Base-by-base conservation (phyloP, 805 yeast species). In the Jamesozyma lodderae region DNA sequence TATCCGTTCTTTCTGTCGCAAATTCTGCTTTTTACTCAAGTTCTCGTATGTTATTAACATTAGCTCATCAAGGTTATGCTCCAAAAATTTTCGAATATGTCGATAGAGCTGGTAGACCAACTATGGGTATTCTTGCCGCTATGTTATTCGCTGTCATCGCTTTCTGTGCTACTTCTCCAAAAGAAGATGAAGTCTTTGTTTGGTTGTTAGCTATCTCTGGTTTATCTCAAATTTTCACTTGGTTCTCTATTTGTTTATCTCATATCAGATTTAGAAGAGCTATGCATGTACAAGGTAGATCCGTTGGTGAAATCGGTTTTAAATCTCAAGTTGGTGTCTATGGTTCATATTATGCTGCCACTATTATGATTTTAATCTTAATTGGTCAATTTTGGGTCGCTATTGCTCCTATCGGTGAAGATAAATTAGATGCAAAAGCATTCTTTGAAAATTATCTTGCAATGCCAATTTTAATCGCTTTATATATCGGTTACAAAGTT, bases 1-100 rank as follows among this genome's bases (percentile, higher is more conserved):
- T 81, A 37, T 79, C 87, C 1, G 86, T 81, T 21, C 56, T 79
- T 37, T 80, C 87, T 6, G 87, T 80, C 38, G 87, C 85, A 53
- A 81, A 81, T 64, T 76, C 87, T 19, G 77, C 87, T 2, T 78
- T 79, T 33, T 81, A 70, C 55, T 82, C 79, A 19, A 70, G 79
- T 48, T 78, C 87, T 31, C 73, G 88, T 68, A 69, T 84, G n/a
- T 55, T 81, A 38, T 75, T 77, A 43, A 71, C 82, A 23, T 63
- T 81, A 49, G 77, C 86, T n/a, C 77, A 76, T 43, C 82, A 78
- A 58, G 82, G 84, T 15, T 71, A 74, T 51, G 82, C 79, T 37
- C 88, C 88, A 49, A 57, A 59, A 38, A 52, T 48, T 53, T 57
- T 73, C 46, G 74, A 71, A 22, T 73, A 71, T 49, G 66, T 76